Base-by-base conservation (phyloP, 371 early-diverging fungal species). In the Blakeslea trispora region DNA sequence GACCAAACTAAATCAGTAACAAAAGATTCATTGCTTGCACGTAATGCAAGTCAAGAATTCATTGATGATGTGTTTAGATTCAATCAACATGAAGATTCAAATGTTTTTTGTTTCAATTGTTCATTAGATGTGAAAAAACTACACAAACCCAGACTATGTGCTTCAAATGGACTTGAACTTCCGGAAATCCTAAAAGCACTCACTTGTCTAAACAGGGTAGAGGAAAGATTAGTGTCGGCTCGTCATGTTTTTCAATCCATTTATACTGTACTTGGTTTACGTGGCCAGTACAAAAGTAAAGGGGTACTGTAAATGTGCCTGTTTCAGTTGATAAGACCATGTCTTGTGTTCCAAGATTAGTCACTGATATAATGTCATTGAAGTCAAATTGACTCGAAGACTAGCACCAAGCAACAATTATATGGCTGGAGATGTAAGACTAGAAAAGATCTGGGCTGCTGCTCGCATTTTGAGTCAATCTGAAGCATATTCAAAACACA, bases 181-280 rank as follows among this genome's bases (percentile, higher is more conserved):
- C 28, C 28, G 5, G 5, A 3, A 28, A 7, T 28, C 7, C 28
- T 7, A 5, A 7, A 3, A 5, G 28, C 3, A 19, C 1, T 21
- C 28, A 28, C 3, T 28, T 3, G 3, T 8, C n/a, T 55, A 3
- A 46, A 39, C 14, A 34, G 47, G 15, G 3, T 55, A 0, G 55
- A 47, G 23, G 55, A 55, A 17, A 55, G 55, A 46, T 23, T 55
- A 2, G 47, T 55, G 1, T 1, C 55, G 0, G 24, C 55, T 18
- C 21, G 55, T 6, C 55, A 55, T 37, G 23, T 46, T 0, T 55
- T 55, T 24, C 55, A 55, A 21, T 45, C 47, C 0, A 55, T 55
- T 22, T 55, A 46, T 45, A 43, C 47, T 10, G 46, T 34, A 3
- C 35, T 35, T 35, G 55, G 55, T 1, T 2, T 47, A 15, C 37